Conservation (phyloP, 2,329 filamentous ascomycete species). For the Dactylellina drechsleri region DNA sequence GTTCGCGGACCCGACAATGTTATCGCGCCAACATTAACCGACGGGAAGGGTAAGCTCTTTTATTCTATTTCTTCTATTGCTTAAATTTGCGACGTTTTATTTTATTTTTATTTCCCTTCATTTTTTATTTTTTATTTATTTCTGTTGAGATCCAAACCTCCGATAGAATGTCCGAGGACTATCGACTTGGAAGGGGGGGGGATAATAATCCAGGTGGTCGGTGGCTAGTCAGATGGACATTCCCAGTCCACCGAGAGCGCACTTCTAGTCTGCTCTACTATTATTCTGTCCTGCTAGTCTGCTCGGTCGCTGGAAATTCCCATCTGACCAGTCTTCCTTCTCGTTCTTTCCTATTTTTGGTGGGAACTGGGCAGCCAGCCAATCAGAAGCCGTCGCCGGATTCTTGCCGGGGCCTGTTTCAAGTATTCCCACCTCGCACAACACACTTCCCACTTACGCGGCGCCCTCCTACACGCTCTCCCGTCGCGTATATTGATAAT, state of each 20-base stretch:
- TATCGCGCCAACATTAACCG: constrained; percentile 11
- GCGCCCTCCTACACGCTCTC: too few relatives aligned
- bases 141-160: constrained; percentile 16
- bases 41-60: constrained; percentile 35
- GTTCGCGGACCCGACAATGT: constrained; percentile 31
- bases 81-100: neutral
- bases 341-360: constrained; percentile 37
- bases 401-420: neutral
- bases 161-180: neutral
- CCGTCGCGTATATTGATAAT: too few relatives aligned
- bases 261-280: too few relatives aligned
- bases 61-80: neutral
- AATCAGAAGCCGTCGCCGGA: constrained; percentile 35
- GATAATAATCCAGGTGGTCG: neutral
- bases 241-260: neutral
- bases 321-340: too few relatives aligned
- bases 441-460: too few relatives aligned
- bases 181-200: neutral
- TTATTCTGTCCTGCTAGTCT: too few relatives aligned
- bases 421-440: neutral
- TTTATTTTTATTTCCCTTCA: neutral
- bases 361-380: constrained; percentile 4
- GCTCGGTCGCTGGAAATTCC: too few relatives aligned
- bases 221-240: constrained; percentile 26
- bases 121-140: neutral